Conservation (phyloP, 768 basidiomycete genomes). For the Lactifluus piperatus region DNA sequence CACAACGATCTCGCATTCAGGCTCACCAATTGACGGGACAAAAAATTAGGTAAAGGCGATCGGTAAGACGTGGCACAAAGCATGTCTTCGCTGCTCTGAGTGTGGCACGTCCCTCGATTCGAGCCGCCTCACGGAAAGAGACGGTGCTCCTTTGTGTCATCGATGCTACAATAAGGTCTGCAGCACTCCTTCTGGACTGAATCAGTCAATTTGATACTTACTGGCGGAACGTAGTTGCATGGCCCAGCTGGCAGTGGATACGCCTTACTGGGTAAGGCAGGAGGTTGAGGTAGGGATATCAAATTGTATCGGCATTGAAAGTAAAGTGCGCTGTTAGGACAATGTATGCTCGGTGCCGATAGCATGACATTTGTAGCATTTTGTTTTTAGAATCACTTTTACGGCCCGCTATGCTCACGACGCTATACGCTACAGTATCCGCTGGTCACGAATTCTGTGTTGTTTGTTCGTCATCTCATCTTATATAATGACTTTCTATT, state of each 20-base stretch:
- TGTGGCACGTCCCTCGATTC: slow-evolving; percentile 67
- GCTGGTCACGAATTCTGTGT: not conserved
- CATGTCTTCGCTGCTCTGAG: slow-evolving; percentile 66
- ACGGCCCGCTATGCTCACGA: slow-evolving; percentile 4
- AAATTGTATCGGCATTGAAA: not conserved
- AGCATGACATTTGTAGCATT: slow-evolving; percentile 5
- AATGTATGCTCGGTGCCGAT: slow-evolving; percentile 10
- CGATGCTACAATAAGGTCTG: slow-evolving; percentile 64
- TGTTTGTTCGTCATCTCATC: not conserved
- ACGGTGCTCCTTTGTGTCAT: slow-evolving; percentile 61
- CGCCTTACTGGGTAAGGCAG: slow-evolving; percentile 52
- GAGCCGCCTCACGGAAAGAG: slow-evolving; percentile 63
- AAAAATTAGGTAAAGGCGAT: slow-evolving; percentile 62
- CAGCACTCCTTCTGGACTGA: not conserved
- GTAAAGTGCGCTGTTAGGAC: slow-evolving; percentile 1
- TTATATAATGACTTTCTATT: not conserved
- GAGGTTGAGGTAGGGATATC: slow-evolving; percentile 27
- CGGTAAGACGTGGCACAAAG: slow-evolving; percentile 73
- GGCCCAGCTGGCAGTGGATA: slow-evolving; percentile 71
- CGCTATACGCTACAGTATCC: slow-evolving; percentile 3
- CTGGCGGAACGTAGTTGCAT: slow-evolving; percentile 40
- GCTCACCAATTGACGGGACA: not conserved
- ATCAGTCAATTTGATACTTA: not conserved
- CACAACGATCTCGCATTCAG: not conserved
- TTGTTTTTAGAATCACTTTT: not conserved